Conservation (phyloP, 1,139 yeast species). For the Geotrichum cucujoidarum region DNA sequence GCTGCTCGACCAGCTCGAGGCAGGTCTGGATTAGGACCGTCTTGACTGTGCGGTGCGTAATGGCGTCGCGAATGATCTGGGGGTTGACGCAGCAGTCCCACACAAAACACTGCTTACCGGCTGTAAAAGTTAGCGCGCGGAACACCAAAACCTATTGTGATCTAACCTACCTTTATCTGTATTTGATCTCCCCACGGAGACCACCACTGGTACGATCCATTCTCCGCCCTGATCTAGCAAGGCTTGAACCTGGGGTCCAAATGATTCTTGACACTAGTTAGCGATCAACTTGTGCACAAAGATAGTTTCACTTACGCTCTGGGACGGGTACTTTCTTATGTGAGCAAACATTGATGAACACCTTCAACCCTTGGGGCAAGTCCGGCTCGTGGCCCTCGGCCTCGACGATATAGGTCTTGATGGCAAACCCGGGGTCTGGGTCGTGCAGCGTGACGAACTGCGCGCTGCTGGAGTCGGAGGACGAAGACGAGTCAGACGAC, state of each 20-base stretch:
- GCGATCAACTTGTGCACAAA: neutral
- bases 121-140: conserved; percentile 25
- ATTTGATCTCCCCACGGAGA: conserved; percentile 50
- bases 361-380: conserved; percentile 47
- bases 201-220: conserved; percentile 82
- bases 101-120: conserved; percentile 59
- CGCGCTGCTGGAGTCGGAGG: neutral
- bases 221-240: conserved; percentile 43
- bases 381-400: conserved; percentile 30
- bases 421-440: conserved; percentile 47
- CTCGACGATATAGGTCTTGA: conserved; percentile 51
- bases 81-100: conserved; percentile 58
- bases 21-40: conserved; percentile 56
- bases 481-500: neutral
- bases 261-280: conserved; percentile 39
- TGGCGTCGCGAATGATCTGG: conserved; percentile 38
- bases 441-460: conserved; percentile 15
- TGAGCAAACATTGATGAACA: conserved; percentile 74
- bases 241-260: conserved; percentile 60
- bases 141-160: neutral
- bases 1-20: conserved; percentile 34
- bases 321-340: conserved; percentile 62
- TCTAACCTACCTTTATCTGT: conserved; percentile 46
- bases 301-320: conserved; percentile 19
- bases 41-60: conserved; percentile 54